Evolutionary conservation across 148 eudicot species (phyloP).

Genomic region (Cornus controversa): DNA sequence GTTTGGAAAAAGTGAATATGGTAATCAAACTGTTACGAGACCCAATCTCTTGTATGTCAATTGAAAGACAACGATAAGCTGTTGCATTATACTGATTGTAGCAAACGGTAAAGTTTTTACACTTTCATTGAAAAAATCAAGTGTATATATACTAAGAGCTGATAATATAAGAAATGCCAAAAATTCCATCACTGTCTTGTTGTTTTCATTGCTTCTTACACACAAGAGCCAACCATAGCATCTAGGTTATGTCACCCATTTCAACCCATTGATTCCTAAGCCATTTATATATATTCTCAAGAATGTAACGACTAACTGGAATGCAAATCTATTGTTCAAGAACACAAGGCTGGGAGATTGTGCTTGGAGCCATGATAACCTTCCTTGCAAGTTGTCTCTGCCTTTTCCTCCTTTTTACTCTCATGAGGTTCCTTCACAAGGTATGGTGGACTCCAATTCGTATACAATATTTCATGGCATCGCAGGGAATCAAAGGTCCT

Average conservation of each 20-base stretch:
- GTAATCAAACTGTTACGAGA: no score
- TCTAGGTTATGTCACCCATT: not conserved
- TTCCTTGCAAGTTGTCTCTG: not conserved
- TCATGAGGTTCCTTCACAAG: not conserved
- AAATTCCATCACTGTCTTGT: not conserved
- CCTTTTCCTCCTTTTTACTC: not conserved
- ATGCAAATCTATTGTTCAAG: not conserved
- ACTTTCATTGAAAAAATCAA: no score
- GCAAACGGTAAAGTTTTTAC: no score
- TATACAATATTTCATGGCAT: not conserved
- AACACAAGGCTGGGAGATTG: not conserved
- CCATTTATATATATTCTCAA: not conserved
- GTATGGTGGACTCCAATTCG: conserved; percentile 9
- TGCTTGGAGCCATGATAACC: not conserved
- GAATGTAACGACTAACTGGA: not conserved
- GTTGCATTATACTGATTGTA: no score
- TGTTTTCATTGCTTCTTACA: not conserved
- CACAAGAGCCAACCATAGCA: not conserved
- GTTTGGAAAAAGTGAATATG: no score
- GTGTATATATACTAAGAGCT: no score
- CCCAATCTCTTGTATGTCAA: no score
- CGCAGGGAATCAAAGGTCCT: conserved; percentile 12
- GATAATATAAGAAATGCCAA: not conserved
- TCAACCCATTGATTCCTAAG: not conserved
- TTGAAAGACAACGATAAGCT: no score